Base-by-base conservation (phyloP, 106 monocot genomes). In the Dioscorea alata region DNA sequence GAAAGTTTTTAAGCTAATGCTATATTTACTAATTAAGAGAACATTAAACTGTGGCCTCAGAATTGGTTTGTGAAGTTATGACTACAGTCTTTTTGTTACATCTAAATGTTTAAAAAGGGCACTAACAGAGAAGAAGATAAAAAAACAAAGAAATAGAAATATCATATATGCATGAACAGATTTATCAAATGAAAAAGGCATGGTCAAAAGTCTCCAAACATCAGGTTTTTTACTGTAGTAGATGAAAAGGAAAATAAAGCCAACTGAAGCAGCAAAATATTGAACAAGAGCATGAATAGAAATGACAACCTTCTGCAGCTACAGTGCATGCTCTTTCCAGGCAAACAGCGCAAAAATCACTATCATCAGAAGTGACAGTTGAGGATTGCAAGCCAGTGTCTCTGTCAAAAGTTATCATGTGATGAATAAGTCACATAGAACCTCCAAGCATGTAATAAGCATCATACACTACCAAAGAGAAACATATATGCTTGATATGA, bases 281-380 rank as follows among this genome's bases (percentile, higher is more conserved):
- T 13, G 54, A 54, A 54, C 15, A 54, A 19, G 23, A 42, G 33
- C 20, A 66, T 61, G 49, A 13, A 12, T 9, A 16, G 17, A 20
- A n/a, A 52, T 57, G 35, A 63, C 58, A 24, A 97, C 97, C 97
- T 89, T 86, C 82, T 32, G 97, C 84, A 77, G 92, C 89, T 53
- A 97, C 97, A 73, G 68, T 77, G 59, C 97, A 97, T 10, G 74
- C 50, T 69, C 86, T 86, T 79, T 97, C 97, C 50, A 97, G 82
- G 68, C 97, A 97, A 71, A 97, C 92, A 48, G 84, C 82, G 79
- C 97, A 97, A 35, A 78, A 50, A 68, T 92, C 79, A 59, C 35
- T 68, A 56, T 92, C 92, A 73, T 92, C 92, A 64, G 66, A 76
- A 50, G 73, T 48, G 32, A 56, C 17, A 24, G 74, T 57, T 18